Percentiles rank a stretch among this genome's conserved stretches.
Conservation (phyloP, 805 yeast species). For the Candida parachauliodes region DNA sequence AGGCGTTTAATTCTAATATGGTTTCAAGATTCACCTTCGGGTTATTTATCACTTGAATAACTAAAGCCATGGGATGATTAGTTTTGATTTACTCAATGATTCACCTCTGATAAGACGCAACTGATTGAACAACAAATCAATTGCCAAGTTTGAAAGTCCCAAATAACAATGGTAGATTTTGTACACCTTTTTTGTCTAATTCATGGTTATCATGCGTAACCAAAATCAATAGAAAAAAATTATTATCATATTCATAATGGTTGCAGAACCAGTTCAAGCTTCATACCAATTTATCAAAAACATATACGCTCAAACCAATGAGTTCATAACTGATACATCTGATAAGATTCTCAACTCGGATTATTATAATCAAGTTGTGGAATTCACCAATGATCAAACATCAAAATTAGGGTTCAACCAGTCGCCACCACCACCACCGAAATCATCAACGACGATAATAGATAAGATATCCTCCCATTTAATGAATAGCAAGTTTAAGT, state of each 20-base stretch:
- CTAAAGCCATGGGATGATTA: no score
- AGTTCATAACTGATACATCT: conserved; percentile 20
- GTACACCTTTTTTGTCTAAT: no score
- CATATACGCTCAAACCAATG: conserved; percentile 18
- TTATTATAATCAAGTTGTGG: conserved; percentile 11
- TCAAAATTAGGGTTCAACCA: conserved; percentile 3
- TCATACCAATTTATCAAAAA: conserved; percentile 26
- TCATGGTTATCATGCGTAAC: neutral
- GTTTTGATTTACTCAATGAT: no score
- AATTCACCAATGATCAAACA: conserved; percentile 7
- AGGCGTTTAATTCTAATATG: no score
- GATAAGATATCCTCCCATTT: neutral
- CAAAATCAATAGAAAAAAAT: neutral
- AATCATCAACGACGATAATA: neutral
- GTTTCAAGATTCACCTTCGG: no score
- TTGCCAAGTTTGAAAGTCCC: no score
- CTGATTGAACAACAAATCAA: no score
- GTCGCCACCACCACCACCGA: conserved; percentile 4
- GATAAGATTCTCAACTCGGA: conserved; percentile 20
- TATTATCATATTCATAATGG: conserved; percentile 21
- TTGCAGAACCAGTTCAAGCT: conserved; percentile 44
- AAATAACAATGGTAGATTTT: no score
- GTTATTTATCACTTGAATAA: no score
- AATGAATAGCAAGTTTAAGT: neutral
- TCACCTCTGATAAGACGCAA: no score